phyloP scores from a whole-genome alignment of 2,329 filamentous ascomycete genomes.

The Alternaria angustiovoidea region DNA sequence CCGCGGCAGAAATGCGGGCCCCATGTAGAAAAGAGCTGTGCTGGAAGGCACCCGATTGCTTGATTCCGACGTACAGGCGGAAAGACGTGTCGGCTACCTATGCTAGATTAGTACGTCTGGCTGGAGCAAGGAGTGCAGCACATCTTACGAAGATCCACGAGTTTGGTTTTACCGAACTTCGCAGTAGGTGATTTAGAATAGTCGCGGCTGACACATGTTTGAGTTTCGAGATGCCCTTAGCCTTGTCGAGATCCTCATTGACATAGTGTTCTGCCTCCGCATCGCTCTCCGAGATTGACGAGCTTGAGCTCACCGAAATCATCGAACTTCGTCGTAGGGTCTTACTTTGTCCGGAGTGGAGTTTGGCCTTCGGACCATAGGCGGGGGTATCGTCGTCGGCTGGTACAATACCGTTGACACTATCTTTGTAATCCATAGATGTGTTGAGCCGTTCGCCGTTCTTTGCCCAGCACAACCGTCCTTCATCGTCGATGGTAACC shows the following conservation, averaged over 20 bases:
- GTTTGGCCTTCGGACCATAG: conserved; percentile 44
- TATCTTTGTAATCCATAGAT: conserved; percentile 77
- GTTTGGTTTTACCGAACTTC: conserved; percentile 81
- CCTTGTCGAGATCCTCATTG: conserved; percentile 68
- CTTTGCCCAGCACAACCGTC: conserved; percentile 86
- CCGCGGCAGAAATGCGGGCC: conserved; percentile 80
- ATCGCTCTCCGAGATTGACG: conserved; percentile 60
- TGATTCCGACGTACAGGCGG: conserved; percentile 88
- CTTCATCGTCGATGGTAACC: conserved; percentile 76
- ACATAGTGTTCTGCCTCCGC: conserved; percentile 71
- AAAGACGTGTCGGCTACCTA: conserved; percentile 80
- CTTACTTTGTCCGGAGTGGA: conserved; percentile 36
- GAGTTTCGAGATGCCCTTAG: conserved; percentile 67
- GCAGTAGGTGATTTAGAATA: conserved; percentile 79
- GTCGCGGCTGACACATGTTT: conserved; percentile 74
- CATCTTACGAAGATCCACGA: conserved; percentile 84
- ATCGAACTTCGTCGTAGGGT: conserved; percentile 30
- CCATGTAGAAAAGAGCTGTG: conserved; percentile 91
- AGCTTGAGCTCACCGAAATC: conserved; percentile 43
- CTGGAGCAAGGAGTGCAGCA: not conserved
- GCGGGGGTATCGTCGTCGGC: conserved; percentile 54
- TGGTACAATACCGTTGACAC: conserved; percentile 68
- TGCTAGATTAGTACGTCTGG: not conserved
- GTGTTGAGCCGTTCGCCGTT: conserved; percentile 82
- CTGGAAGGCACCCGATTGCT: conserved; percentile 86